A percentile compares a stretch with the other conserved stretches of the same genome.
Conservation (phyloP, 2,329 filamentous ascomycete species). For the Drechslerella coelobrocha region DNA sequence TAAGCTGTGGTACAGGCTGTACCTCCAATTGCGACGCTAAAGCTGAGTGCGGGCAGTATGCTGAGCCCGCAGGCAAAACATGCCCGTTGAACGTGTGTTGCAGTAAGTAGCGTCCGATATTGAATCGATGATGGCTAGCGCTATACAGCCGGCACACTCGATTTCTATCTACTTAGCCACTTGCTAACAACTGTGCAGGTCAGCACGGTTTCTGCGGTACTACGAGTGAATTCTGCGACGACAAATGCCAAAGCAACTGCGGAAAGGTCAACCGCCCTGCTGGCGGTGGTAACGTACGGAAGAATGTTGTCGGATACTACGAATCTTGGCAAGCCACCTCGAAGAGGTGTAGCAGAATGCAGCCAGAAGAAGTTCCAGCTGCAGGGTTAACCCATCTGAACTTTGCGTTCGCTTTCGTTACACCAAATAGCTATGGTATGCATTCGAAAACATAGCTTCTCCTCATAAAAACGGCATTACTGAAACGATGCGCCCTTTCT, state of each 20-base stretch:
- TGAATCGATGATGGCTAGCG: not conserved
- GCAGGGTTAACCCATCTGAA: conserved; percentile 47
- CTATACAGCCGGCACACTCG: not conserved
- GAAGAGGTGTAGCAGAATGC: conserved; percentile 40
- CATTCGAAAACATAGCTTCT: conserved; percentile 1
- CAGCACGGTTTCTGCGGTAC: conserved; percentile 52
- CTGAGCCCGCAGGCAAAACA: conserved; percentile 29
- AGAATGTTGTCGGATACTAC: conserved; percentile 53
- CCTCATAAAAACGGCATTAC: conserved; percentile 3
- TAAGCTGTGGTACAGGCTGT: conserved; percentile 30
- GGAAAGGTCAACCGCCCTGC: conserved; percentile 20
- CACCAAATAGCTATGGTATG: conserved; percentile 35
- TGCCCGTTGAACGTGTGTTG: conserved; percentile 47
- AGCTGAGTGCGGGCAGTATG: conserved; percentile 43
- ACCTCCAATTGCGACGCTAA: conserved; percentile 38
- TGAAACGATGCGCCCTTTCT: conserved; percentile 11
- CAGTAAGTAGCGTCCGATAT: conserved; percentile 16
- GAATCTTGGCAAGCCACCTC: conserved; percentile 49
- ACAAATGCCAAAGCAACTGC: conserved; percentile 34
- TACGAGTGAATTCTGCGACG: conserved; percentile 49
- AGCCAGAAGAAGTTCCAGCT: conserved; percentile 47
- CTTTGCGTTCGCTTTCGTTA: conserved; percentile 49
- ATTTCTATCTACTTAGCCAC: conserved; percentile 16
- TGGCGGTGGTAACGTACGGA: conserved; percentile 32
- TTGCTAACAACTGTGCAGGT: conserved; percentile 3